Evolutionary conservation across 2,329 filamentous ascomycete genomes (phyloP), one percentile per base, ranked within the genome.

Genomic region (Cladophialophora bantiana): DNA sequence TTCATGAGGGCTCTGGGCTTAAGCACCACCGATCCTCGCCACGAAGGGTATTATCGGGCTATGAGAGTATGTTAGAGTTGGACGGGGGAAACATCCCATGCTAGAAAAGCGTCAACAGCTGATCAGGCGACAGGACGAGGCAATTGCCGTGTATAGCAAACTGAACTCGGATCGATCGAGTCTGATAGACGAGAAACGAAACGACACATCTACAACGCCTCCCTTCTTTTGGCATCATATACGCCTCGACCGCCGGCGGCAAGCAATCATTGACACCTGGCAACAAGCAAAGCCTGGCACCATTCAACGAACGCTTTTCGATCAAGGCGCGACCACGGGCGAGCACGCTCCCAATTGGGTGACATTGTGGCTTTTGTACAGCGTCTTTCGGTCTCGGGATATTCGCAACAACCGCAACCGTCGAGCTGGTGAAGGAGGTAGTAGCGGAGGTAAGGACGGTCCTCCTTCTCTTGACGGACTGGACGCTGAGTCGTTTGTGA

Each of bases 221-320:
- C 80, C 80, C 1, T 82, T 78, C 71, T 82, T 80, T 73, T 82
- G 80, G 80, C 80, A 82, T 68, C 79, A 82, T 57, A 81, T 82
- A 65, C 76, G 79, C 26, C 78, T 76, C 18, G 80, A 82, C 38
- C 74, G 76, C 32, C 79, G 80, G 69, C 76, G 76, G 40, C 79
- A 77, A 76, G 80, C 75, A 1, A 77, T 81, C 59, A 72, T 78
- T 65, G 78, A 81, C 65, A 81, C 80, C 58, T 80, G 79, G 74
- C 76, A 75, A 56, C 79, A 78, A 48, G 77, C 80, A 0, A 75
- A 75, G 1, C 76, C 68, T 4, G 71, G 72, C 52, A 69, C 78
- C 6, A 70, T 77, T 4, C 80, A 79, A 31, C 74, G 78, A 7
- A 75, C 72, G 26, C 71, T 80, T 4, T 82, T 82, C 59, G 78